Conservation (phyloP, 2,329 filamentous ascomycete species). For the Penicillium italicum region DNA sequence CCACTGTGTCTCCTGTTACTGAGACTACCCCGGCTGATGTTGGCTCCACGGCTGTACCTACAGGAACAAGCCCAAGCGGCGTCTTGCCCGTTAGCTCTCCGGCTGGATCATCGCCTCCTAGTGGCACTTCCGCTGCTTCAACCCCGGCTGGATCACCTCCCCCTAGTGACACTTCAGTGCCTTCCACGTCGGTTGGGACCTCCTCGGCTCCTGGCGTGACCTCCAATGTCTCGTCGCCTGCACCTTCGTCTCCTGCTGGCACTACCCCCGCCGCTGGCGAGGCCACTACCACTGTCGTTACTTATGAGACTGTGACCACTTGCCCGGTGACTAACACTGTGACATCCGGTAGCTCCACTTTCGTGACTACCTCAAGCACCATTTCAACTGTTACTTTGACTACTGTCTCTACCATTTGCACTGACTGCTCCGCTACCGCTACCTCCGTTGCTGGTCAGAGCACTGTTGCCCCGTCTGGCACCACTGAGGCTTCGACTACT, state of each 20-base stretch:
- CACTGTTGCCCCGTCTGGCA: not conserved
- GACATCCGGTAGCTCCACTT: constrained; percentile 44
- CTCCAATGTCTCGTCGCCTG: not conserved
- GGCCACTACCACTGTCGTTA: constrained; percentile 25
- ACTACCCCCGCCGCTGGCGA: not conserved
- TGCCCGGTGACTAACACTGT: constrained; percentile 31
- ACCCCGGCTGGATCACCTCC: not conserved
- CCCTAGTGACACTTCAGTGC: not conserved
- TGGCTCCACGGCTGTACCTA: not conserved
- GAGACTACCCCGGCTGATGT: constrained; percentile 19
- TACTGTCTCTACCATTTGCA: constrained; percentile 28
- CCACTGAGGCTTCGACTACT: not conserved
- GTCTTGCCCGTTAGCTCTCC: not conserved
- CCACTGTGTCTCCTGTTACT: constrained; percentile 56
- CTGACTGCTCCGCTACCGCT: constrained; percentile 14
- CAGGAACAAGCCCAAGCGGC: not conserved
- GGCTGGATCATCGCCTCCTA: not conserved
- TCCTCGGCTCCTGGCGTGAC: not conserved
- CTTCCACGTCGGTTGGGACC: not conserved
- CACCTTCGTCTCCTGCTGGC: not conserved
- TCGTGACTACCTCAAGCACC: constrained; percentile 53
- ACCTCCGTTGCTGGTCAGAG: constrained; percentile 10
- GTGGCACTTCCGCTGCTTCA: not conserved
- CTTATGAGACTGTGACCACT: constrained; percentile 30
- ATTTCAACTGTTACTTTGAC: constrained; percentile 49